Conservation (phyloP, 2,329 filamentous ascomycete species). For the Fonsecaea nubica region DNA sequence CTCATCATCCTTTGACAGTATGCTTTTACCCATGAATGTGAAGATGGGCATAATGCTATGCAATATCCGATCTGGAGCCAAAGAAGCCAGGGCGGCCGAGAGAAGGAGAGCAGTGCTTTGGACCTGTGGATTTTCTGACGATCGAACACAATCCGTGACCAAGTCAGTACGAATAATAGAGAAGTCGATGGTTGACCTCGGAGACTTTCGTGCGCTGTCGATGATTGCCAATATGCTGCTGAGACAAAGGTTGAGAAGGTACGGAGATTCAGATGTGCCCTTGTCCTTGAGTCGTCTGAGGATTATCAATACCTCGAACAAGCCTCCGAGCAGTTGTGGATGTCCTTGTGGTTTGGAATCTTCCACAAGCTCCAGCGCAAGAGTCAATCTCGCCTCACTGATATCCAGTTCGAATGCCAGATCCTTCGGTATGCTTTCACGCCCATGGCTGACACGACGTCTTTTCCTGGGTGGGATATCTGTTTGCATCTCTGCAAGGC, state of each 20-base stretch:
- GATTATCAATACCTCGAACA: slow-evolving; percentile 86
- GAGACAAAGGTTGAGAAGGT: slow-evolving; percentile 84
- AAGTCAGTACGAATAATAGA: slow-evolving; percentile 85
- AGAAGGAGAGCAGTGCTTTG: slow-evolving; percentile 90
- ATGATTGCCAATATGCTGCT: slow-evolving; percentile 84
- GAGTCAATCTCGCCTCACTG: slow-evolving; percentile 58
- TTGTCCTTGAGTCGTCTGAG: slow-evolving; percentile 83
- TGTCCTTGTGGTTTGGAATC: slow-evolving; percentile 76
- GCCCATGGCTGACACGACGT: slow-evolving; percentile 75
- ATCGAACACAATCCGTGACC: slow-evolving; percentile 91
- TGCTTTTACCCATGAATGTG: slow-evolving; percentile 93
- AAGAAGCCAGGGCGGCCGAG: slow-evolving; percentile 83
- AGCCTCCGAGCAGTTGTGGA: slow-evolving; percentile 73
- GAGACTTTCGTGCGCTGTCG: slow-evolving; percentile 68
- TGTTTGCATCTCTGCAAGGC: slow-evolving; percentile 72
- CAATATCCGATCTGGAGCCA: slow-evolving; percentile 87
- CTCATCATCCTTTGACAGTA: slow-evolving; percentile 90
- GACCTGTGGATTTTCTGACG: slow-evolving; percentile 87
- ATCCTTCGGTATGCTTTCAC: slow-evolving; percentile 54
- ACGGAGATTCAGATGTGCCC: slow-evolving; percentile 84
- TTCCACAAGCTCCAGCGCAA: slow-evolving; percentile 88
- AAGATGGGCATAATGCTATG: slow-evolving; percentile 99
- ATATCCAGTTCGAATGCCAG: slow-evolving; percentile 25
- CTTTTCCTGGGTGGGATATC: slow-evolving; percentile 78
- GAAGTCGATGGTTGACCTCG: slow-evolving; percentile 70